phyloP scores from a whole-genome alignment of 1,139 yeast species.

The Candida gigantensis region DNA sequence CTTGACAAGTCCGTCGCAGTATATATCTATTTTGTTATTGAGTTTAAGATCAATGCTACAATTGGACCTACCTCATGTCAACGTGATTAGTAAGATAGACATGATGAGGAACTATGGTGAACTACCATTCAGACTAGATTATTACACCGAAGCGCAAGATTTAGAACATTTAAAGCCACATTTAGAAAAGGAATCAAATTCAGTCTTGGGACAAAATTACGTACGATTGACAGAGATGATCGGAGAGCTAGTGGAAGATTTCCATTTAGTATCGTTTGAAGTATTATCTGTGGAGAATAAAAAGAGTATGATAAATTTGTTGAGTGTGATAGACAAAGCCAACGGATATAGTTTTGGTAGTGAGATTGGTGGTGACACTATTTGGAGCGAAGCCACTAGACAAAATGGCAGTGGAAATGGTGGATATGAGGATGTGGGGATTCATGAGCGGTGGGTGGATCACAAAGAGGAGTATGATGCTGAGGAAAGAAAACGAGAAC shows the following conservation, averaged over 20 bases:
- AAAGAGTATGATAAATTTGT: conserved; percentile 80
- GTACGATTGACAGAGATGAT: conserved; percentile 74
- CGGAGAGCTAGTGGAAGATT: conserved; percentile 83
- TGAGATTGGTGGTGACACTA: conserved; percentile 92
- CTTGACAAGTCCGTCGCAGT: conserved; percentile 85
- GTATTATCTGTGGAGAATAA: conserved; percentile 91
- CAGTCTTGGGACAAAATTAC: conserved; percentile 61
- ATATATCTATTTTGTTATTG: conserved; percentile 77
- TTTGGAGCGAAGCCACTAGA: conserved; percentile 94
- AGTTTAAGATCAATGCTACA: conserved; percentile 69
- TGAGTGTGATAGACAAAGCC: conserved; percentile 81
- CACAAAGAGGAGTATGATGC: conserved; percentile 64
- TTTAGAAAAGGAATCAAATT: conserved; percentile 67
- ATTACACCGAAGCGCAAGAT: conserved; percentile 91
- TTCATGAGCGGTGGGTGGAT: conserved; percentile 96
- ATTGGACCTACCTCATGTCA: conserved; percentile 46
- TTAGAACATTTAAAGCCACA: conserved; percentile 66
- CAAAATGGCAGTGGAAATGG: conserved; percentile 52
- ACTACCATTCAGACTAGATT: conserved; percentile 74
- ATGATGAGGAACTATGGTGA: conserved; percentile 60
- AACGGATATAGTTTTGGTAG: conserved; percentile 92
- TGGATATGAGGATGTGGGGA: conserved; percentile 55
- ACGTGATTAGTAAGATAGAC: conserved; percentile 81
- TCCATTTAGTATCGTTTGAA: conserved; percentile 83
- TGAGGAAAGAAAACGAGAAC: conserved; percentile 27